Conservation (phyloP, 2,329 filamentous ascomycete genomes). For the Ophiostoma australiae region DNA sequence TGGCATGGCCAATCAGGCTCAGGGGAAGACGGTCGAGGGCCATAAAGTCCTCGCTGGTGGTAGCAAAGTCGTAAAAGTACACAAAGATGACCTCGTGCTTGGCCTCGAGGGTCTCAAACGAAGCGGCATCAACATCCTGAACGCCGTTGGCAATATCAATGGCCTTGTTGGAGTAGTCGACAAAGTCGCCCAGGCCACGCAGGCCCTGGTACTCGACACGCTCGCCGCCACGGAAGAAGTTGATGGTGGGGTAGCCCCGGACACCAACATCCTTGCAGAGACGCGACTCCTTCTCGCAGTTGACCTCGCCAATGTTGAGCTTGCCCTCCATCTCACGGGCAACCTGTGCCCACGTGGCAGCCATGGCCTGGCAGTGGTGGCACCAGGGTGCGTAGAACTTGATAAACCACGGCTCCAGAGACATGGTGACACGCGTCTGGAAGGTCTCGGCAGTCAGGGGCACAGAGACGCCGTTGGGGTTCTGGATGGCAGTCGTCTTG, state of each 20-base stretch:
- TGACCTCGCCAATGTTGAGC: constrained; percentile 91
- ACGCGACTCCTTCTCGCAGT: constrained; percentile 78
- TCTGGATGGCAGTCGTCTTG: constrained; percentile 56
- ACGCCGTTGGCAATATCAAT: constrained; percentile 72
- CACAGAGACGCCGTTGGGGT: constrained; percentile 69
- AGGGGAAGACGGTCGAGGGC: constrained; percentile 82
- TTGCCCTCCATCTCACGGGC: constrained; percentile 85
- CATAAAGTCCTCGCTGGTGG: constrained; percentile 83
- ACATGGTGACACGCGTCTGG: constrained; percentile 76
- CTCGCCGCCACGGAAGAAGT: constrained; percentile 90
- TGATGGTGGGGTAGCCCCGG: constrained; percentile 76
- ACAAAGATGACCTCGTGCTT: constrained; percentile 94
- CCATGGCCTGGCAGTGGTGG: constrained; percentile 88
- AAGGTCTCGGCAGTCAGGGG: constrained; percentile 79
- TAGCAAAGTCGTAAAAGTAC: constrained; percentile 97
- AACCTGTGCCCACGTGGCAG: constrained; percentile 82
- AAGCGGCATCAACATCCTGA: constrained; percentile 69
- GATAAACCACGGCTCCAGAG: constrained; percentile 92
- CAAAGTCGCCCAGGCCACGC: constrained; percentile 83
- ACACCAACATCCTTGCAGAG: constrained; percentile 90
- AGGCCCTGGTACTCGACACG: constrained; percentile 90
- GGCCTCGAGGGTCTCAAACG: constrained; percentile 78
- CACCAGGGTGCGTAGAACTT: constrained; percentile 99
- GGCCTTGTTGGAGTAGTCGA: constrained; percentile 81
- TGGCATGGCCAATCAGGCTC: constrained; percentile 84